Base-by-base conservation (phyloP, 805 yeast genomes). In the Barnettozyma sucrosica region DNA sequence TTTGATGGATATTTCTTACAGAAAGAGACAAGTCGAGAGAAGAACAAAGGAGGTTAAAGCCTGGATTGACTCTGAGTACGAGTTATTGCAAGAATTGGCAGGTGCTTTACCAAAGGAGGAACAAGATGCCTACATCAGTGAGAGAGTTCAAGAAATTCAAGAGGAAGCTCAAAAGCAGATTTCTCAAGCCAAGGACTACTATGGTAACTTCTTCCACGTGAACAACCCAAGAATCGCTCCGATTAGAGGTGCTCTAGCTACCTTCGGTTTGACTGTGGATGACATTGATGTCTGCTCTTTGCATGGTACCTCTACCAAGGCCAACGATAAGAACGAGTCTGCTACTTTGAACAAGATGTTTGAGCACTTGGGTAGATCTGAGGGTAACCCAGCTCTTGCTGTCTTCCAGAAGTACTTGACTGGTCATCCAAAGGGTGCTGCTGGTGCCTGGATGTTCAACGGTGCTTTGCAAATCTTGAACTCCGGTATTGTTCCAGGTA, bases 401-500 rank as follows among this genome's bases (percentile, higher is more conserved):
- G 95, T 93, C 47, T 92, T 95, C 96, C 99, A 93, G 74, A 93
- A 93, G 73, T 93, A 79, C 81, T 80, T 93, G 65, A 93, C 99
- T 61, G 99, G 99, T 73, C 99, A 93, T 77, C 99, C 99, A 62
- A 93, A 93, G 86, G 99, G 99, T 80, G 99, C 99, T 61, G 99
- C 99, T 49, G 99, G 97, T 79, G 98, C 99, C 50, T 93, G 99
- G 99, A 93, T 93, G 99, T 74, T 93, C 79, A 95, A 93, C 70
- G 99, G 99, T 71, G 96, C 89, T 49, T 74, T 93, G 58, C 99
- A 93, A 76, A 83, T 90, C 58, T 76, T 93, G 67, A 85, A 88
- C 74, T 69, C 86, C 62, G 98, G 99, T 70, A 64, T 90, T 62
- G 96, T 93, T 59, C 99, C 99, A 59, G 99, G 99, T 69, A 93